A percentile compares a stretch with the other conserved stretches of the same genome.
Evolutionary conservation across 768 basidiomycete genomes (phyloP).

Genomic region (Psilocybe subaeruginosa): DNA sequence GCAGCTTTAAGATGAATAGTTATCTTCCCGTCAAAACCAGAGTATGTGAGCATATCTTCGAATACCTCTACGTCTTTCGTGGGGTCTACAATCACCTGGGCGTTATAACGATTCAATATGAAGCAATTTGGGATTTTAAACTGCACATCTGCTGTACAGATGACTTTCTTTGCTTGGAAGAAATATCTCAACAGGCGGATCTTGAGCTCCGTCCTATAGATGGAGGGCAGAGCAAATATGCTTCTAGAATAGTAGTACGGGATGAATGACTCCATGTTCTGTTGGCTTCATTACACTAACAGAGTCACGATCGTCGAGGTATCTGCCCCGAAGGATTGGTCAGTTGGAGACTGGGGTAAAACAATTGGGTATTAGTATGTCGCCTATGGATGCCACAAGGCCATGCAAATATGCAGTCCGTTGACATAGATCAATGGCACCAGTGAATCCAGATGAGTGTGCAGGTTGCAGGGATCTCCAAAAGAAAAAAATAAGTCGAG

Average conservation of each 20-base stretch:
- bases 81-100: background rate
- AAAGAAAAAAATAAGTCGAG: too few relatives aligned
- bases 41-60: background rate
- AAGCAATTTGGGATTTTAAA: background rate
- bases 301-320: background rate
- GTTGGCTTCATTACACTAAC: background rate
- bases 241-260: background rate
- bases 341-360: background rate
- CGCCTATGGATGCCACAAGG: background rate
- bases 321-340: background rate
- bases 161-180: background rate
- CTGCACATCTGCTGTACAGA: background rate
- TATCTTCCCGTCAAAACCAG: too few relatives aligned
- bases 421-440: background rate
- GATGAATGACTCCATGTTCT: background rate
- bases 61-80: background rate
- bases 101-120: background rate
- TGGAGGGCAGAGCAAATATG: background rate
- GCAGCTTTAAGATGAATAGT: background rate
- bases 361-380: background rate
- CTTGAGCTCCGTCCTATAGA: background rate
- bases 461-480: too few relatives aligned
- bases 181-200: background rate
- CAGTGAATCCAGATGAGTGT: too few relatives aligned
- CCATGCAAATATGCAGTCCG: background rate